Percentiles rank a stretch among this genome's conserved stretches.
phyloP scores from a whole-genome alignment of 2,329 filamentous ascomycete species.

The Hypoxylon sp. region DNA sequence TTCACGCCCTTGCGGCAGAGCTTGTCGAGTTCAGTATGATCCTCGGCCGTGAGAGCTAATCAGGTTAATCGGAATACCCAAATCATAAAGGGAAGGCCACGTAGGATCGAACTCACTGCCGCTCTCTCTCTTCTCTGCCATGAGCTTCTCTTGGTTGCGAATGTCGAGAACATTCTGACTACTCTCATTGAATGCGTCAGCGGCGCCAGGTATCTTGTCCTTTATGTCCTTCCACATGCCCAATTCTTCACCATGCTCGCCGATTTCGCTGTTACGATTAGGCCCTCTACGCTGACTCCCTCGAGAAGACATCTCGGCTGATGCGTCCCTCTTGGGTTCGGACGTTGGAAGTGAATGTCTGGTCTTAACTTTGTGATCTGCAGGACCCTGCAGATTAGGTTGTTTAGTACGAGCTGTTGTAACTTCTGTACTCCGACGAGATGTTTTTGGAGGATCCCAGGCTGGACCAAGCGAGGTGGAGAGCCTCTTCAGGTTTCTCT shows the following conservation, averaged over 20 bases:
- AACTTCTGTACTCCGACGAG: slow-evolving; percentile 28
- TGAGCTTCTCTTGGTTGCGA: slow-evolving; percentile 58
- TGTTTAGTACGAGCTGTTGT: slow-evolving; percentile 15
- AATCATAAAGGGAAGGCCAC: slow-evolving; percentile 47
- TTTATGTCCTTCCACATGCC: slow-evolving; percentile 59
- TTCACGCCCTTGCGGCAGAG: slow-evolving; percentile 55
- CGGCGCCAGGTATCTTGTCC: slow-evolving; percentile 55
- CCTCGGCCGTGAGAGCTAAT: slow-evolving; percentile 50
- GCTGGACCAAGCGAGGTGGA: slow-evolving; percentile 41
- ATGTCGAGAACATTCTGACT: slow-evolving; percentile 58
- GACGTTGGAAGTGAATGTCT: slow-evolving; percentile 12
- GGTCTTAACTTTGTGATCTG: slow-evolving; percentile 12
- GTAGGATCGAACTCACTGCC: slow-evolving; percentile 51
- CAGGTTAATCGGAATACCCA: slow-evolving; percentile 48
- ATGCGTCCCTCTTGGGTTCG: not conserved
- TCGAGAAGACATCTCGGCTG: slow-evolving; percentile 50
- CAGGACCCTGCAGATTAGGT: slow-evolving; percentile 10
- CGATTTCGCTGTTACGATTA: slow-evolving; percentile 57
- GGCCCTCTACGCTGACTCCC: slow-evolving; percentile 53
- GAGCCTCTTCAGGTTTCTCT: slow-evolving; percentile 41
- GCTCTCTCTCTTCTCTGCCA: slow-evolving; percentile 56
- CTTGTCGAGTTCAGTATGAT: slow-evolving; percentile 55
- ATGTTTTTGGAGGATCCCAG: slow-evolving; percentile 37
- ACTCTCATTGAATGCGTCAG: slow-evolving; percentile 59
- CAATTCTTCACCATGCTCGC: slow-evolving; percentile 61